A percentile compares a stretch with the other conserved stretches of the same genome.
Evolutionary conservation across 305 asterid genomes (phyloP).

Genomic region (Fraxinus sp.): DNA sequence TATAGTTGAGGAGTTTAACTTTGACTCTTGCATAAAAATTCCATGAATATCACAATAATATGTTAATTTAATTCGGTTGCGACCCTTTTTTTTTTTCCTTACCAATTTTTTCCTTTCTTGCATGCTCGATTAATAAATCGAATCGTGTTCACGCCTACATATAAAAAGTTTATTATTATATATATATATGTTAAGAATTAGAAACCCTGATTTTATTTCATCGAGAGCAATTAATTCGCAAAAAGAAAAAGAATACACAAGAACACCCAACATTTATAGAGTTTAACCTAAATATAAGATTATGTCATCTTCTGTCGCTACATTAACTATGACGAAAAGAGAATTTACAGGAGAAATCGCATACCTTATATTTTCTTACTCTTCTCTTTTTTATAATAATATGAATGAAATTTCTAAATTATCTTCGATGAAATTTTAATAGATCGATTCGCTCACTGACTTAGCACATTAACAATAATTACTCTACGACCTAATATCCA

Average conservation of each 20-base stretch:
- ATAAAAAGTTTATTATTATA: no score
- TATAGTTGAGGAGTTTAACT: not conserved
- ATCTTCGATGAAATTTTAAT: not conserved
- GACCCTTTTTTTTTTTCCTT: no score
- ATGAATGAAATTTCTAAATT: no score
- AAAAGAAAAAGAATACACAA: no score
- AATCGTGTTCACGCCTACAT: not conserved
- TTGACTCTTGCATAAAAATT: not conserved
- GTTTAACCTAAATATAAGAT: not conserved
- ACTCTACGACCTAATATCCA: not conserved
- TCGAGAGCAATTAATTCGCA: not conserved
- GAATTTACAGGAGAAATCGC: no score
- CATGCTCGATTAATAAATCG: not conserved
- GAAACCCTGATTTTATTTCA: not conserved
- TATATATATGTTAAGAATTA: no score
- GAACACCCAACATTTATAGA: no score
- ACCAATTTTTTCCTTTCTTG: not conserved
- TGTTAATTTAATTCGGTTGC: no score
- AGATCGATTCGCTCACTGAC: not conserved
- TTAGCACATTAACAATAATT: not conserved
- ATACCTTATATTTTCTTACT: no score
- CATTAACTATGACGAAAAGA: not conserved
- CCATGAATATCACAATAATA: no score
- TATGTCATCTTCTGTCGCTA: not conserved
- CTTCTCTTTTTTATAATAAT: no score